phyloP scores from a whole-genome alignment of 2,329 filamentous ascomycete species.

The Herpomyces periplanetae region DNA sequence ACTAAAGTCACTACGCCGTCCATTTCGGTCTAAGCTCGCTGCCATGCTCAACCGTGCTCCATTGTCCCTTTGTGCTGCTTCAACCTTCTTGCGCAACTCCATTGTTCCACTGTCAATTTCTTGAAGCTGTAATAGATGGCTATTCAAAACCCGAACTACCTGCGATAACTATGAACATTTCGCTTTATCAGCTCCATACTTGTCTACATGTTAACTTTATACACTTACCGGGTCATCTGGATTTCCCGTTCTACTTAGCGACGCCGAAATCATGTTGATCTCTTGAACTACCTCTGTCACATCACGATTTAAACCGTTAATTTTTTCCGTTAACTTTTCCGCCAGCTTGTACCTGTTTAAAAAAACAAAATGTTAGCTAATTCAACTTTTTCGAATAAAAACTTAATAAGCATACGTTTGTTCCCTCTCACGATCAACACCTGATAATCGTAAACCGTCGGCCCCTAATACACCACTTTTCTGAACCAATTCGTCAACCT shows the following conservation, averaged over 20 bases:
- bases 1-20: constrained; percentile 12
- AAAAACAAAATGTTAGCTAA: too few relatives aligned
- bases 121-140: constrained; percentile 61
- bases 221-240: constrained; percentile 41
- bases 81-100: constrained; percentile 41
- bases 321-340: constrained; percentile 54
- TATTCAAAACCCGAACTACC: constrained; percentile 77
- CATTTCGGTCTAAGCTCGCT: constrained; percentile 14
- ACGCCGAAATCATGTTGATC: constrained; percentile 70
- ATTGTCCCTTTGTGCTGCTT: constrained; percentile 40
- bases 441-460: constrained; percentile 32
- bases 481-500: constrained; percentile 65
- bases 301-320: constrained; percentile 78
- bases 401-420: constrained; percentile 19
- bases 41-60: constrained; percentile 16
- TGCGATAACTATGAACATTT: constrained; percentile 27
- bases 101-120: constrained; percentile 62
- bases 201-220: too few relatives aligned
- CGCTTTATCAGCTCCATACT: neutral
- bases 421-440: constrained; percentile 80
- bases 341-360: constrained; percentile 43
- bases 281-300: constrained; percentile 88
- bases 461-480: constrained; percentile 13
- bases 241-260: constrained; percentile 54
- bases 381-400: too few relatives aligned